Evolutionary conservation across 768 basidiomycete genomes (phyloP), one percentile per base, ranked within the genome.

Genomic region (Pleurotus eryngii): DNA sequence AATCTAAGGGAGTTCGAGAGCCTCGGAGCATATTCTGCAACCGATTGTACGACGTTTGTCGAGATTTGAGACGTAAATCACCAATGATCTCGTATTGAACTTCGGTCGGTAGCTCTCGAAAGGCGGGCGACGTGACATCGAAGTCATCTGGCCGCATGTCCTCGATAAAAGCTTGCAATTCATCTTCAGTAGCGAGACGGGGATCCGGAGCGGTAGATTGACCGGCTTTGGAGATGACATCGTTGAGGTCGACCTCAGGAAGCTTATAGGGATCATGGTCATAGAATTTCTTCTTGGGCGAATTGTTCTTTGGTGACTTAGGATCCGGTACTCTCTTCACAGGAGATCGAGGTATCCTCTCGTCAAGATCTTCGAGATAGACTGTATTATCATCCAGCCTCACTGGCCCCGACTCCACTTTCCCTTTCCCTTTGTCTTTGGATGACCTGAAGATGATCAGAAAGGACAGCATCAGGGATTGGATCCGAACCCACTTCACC

Each of bases 71-170:
- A 3, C 97, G 85, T 48, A 98, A 77, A 74, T 99, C 97, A 54
- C 96, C 95, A 35, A 98, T 87, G 62, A 99, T 96, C 74, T 99
- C 97, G 72, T 98, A 99, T 64, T 99, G 94, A 18, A 97, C 85
- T 69, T 98, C 95, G 0, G 93, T 96, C 2, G 97, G 95, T 2
- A 98, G 82, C 60, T 92, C 90, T 20, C 87, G 83, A 68, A 99
- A 99, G 17, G 87, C 92, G 4, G 92, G 82, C 1, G 95, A 95
- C 15, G 86, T 81, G 56, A 97, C 83, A 66, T 98, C 96, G 64
- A 98, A 92, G 66, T 98, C 95, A 64, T 95, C 94, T 0, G 95
- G 95, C 1, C 88, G 85, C 87, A 98, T 95, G 46, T 95, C 91
- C 58, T 98, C 95, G 61, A 98, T 97, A 72, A 98, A 98, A 1